phyloP scores from a whole-genome alignment of 2,329 filamentous ascomycete species.

The Teratosphaeria epicoccoides region DNA sequence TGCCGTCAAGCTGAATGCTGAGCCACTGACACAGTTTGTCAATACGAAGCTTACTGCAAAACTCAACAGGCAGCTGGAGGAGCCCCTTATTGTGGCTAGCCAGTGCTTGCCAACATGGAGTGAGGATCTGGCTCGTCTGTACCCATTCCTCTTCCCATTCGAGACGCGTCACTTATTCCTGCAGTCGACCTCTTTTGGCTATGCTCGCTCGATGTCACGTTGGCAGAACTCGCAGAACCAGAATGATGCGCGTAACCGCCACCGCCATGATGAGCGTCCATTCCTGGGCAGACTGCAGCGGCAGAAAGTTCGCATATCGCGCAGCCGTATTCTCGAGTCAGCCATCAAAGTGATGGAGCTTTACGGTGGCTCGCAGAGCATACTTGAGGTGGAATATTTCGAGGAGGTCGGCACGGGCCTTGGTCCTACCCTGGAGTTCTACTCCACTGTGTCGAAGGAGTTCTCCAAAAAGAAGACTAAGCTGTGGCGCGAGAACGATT shows the following conservation, averaged over 20 bases:
- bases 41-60: slow-evolving; percentile 98
- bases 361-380: slow-evolving; percentile 91
- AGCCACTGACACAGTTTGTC: slow-evolving; percentile 87
- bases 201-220: slow-evolving; percentile 90
- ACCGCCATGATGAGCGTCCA: slow-evolving; percentile 75
- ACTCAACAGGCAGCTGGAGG: slow-evolving; percentile 90
- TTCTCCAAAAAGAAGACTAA: slow-evolving; percentile 96
- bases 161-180: slow-evolving; percentile 94
- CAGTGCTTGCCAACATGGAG: slow-evolving; percentile 94
- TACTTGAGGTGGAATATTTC: slow-evolving; percentile 96
- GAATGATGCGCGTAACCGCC: slow-evolving; percentile 62
- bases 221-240: slow-evolving; percentile 88
- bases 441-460: slow-evolving; percentile 92
- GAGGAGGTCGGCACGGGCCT: slow-evolving; percentile 95
- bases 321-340: slow-evolving; percentile 88
- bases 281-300: slow-evolving; percentile 86
- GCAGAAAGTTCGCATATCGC: slow-evolving; percentile 95
- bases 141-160: slow-evolving; percentile 95
- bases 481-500: slow-evolving; percentile 89
- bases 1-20: slow-evolving; percentile 57
- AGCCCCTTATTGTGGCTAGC: slow-evolving; percentile 92
- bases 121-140: slow-evolving; percentile 83
- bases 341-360: slow-evolving; percentile 98
- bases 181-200: slow-evolving; percentile 96
- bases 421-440: slow-evolving; percentile 93